Percentiles rank a stretch among this genome's conserved stretches.
Evolutionary conservation across 805 yeast genomes (phyloP).

Genomic region (Grigorovia humatica): DNA sequence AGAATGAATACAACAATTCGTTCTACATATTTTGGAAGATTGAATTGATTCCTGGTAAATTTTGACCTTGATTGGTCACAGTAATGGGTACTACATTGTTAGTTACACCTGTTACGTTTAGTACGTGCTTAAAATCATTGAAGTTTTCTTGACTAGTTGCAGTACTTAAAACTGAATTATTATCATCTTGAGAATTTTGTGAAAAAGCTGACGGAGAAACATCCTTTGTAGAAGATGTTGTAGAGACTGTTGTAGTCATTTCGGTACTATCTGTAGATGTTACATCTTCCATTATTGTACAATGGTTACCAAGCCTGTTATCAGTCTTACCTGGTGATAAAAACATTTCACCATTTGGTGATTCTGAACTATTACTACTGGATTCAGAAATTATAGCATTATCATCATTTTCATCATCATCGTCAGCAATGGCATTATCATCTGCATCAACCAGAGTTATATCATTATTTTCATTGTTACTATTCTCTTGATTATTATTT

Average conservation of each 20-base stretch:
- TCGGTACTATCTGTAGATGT: neutral
- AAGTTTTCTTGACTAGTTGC: neutral
- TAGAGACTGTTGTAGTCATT: neutral
- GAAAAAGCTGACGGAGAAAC: conserved; percentile 14
- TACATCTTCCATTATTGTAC: neutral
- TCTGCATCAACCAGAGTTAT: neutral
- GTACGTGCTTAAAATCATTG: neutral
- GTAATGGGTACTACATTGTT: neutral
- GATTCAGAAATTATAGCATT: neutral
- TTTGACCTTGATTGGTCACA: neutral
- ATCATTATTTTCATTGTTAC: neutral
- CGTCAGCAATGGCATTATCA: neutral
- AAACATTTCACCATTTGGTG: neutral
- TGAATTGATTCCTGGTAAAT: conserved; percentile 21
- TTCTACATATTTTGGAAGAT: conserved; percentile 18
- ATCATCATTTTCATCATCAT: neutral
- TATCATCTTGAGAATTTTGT: conserved; percentile 3
- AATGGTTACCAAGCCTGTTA: conserved; percentile 12
- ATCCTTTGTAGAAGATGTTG: conserved; percentile 9
- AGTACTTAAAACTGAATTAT: conserved; percentile 1
- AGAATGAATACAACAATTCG: neutral
- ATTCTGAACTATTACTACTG: neutral
- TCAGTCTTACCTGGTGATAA: conserved; percentile 5
- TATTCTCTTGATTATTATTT: neutral
- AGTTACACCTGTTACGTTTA: neutral